Base-by-base conservation (phyloP, 2,329 filamentous ascomycete genomes). In the Beauveria pseudobassiana region DNA sequence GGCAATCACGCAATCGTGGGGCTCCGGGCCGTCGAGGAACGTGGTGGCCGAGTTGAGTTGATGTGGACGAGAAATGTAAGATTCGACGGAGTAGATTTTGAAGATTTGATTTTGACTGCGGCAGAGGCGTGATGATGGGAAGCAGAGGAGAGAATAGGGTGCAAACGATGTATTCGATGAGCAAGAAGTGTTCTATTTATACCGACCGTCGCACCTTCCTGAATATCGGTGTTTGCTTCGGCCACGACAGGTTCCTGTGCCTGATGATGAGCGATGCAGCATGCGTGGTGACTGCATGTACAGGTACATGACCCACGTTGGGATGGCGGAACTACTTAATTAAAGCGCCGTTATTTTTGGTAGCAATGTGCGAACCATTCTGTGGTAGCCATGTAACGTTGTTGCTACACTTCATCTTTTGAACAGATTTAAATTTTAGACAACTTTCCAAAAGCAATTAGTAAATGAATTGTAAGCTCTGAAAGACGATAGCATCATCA, bases 1-100 rank as follows among this genome's bases (percentile, higher is more conserved):
- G 30, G 46, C 46, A 52, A 63, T 70, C 69, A 72, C 70, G 70
- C 71, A 73, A 73, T 73, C 67, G 69, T 68, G 66, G 68, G 66
- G 69, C 65, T 57, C 45, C 49, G 64, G 59, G 64, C 65, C 63
- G 68, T 66, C 61, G 61, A 59, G 49, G 56, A 54, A 55, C 3
- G 8, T 61, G 43, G 42, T 61, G 34, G 53, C 18, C 26, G 30
- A 20, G 26, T 10, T 7, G 30, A 20, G 26, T 10, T 7, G 14
- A 50, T 42, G 28, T 40, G 16, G 18, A 24, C 18, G 42, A n/a
- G 42, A 38, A 22, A 26, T 20, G 6, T 28, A 6, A 46, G 9
- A 24, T 28, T 18, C 18, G 30, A 53, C n/a, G 34, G 14, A 2
- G 28, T 5, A 20, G 34, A 10, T 34, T 4, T 22, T 6, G 34